Conservation (phyloP, 2,329 filamentous ascomycete species). For the Diaporthe aspalathi region DNA sequence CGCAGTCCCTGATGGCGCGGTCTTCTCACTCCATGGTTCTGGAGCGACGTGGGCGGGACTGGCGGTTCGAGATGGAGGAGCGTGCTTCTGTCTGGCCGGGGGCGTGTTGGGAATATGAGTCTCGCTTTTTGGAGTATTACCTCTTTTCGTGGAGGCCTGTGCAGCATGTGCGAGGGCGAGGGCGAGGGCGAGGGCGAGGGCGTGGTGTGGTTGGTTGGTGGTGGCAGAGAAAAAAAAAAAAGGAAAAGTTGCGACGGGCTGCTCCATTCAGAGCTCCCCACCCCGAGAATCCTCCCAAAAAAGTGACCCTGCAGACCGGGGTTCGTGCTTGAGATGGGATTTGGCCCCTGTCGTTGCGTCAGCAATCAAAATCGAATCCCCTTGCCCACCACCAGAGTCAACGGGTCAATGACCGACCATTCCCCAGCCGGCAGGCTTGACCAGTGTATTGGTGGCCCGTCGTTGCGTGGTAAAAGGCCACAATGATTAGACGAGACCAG, state of each 20-base stretch:
- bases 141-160: neutral
- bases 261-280: constrained; percentile 17
- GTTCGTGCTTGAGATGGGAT: neutral
- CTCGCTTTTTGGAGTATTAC: neutral
- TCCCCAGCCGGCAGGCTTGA: no score
- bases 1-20: neutral
- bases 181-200: neutral
- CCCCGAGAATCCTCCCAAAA: neutral
- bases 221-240: constrained; percentile 19
- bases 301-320: constrained; percentile 26
- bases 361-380: neutral
- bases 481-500: neutral
- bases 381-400: neutral
- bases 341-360: neutral
- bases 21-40: constrained; percentile 3
- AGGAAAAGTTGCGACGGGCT: constrained; percentile 26
- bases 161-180: neutral
- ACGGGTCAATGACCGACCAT: neutral
- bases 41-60: neutral
- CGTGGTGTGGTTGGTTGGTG: neutral
- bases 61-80: neutral
- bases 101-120: neutral
- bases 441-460: no score
- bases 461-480: neutral
- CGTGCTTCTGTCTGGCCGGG: constrained; percentile 8